Evolutionary conservation across 768 basidiomycete species (phyloP), one percentile per base, ranked within the genome.

Genomic region (Russula olivacea): DNA sequence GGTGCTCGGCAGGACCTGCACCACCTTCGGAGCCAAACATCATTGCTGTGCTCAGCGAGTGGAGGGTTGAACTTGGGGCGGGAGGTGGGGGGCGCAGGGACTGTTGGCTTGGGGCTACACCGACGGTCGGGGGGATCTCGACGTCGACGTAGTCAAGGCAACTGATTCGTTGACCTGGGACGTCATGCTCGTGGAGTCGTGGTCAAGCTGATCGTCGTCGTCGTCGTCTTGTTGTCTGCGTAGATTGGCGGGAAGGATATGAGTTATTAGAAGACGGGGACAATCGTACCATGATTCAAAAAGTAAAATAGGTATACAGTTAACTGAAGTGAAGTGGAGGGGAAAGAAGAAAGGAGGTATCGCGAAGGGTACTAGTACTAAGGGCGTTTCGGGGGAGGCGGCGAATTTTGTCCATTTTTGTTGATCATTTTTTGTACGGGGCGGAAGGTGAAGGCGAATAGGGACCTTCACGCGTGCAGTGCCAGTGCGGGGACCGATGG

Each of bases 51-150:
- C 80, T 76, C 28, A 81, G 82, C 8, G 83, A 84, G 62, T 83
- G 83, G 59, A 88, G 74, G 1, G 87, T 89, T 11, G 87, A 88
- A 4, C 81, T 81, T 3, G 91, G 91, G 9, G 83, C 83, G 0
- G 91, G 91, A 1, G 83, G 88, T 17, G 84, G 85, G 2, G 91
- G 91, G 15, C 91, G 80, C 63, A 54, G 58, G 45, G 59, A 60
- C 14, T 10, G 54, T 25, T 51, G 28, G 55, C 47, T 36, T 12
- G 55, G n/a, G 43, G 58, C 25, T n/a, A 10, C 21, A 28, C 21
- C 25, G 45, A n/a, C 17, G 21, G 45, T 8, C 9, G 36, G 45
- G 41, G 36, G 17, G n/a, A 38, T 11, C 17, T 59, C 49, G 19
- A 51, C 58, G 23, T 57, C 45, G 32, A 57, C 15, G 15, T 58